Evolutionary conservation across 345 rosid genomes (phyloP), one percentile per base, ranked within the genome.

Genomic region (Streptanthus diversifolius): DNA sequence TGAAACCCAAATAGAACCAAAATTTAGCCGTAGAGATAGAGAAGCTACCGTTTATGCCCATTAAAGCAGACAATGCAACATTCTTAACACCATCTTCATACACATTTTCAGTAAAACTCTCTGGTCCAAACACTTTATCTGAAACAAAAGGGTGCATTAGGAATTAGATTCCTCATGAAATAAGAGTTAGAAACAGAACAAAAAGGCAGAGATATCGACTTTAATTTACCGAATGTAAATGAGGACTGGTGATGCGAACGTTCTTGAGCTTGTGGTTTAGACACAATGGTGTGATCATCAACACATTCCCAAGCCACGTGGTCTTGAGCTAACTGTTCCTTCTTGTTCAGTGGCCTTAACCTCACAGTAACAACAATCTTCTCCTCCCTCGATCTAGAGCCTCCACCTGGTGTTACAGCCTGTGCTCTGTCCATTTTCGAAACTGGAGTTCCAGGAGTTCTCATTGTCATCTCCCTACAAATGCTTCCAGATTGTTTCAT

Each of bases 51-150:
- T 95, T 92, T 18, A 95, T 95, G 80, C 99, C 99, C 84, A 80
- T 89, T 81, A 95, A 80, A 63, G 98, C 91, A 56, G 99, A 95
- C 80, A 95, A 77, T 43, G 99, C 99, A 81, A 95, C 96, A 73
- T 87, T 85, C 89, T 95, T 95, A 35, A 95, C 99, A 69, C 97
- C 99, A 55, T 89, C 93, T 77, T 95, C 98, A 43, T 95, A 92
- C 63, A 95, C 99, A 59, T 81, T 35, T 65, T 95, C 98, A 13
- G 97, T 92, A 53, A 85, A 48, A 75, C 80, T 74, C 30, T 80
- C 78, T 41, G 98, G 96, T 69, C 95, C 97, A 80, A 92, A 95
- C 32, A 95, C 99, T 82, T 90, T 90, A 80, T 95, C 98, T 95
- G 91, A 27, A 71, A 64, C 49, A 69, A 51, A 36, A 15, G 45